Evolutionary conservation across 1,284 basidiomycete genomes (phyloP).

Genomic region (Fomitopsis palustris): DNA sequence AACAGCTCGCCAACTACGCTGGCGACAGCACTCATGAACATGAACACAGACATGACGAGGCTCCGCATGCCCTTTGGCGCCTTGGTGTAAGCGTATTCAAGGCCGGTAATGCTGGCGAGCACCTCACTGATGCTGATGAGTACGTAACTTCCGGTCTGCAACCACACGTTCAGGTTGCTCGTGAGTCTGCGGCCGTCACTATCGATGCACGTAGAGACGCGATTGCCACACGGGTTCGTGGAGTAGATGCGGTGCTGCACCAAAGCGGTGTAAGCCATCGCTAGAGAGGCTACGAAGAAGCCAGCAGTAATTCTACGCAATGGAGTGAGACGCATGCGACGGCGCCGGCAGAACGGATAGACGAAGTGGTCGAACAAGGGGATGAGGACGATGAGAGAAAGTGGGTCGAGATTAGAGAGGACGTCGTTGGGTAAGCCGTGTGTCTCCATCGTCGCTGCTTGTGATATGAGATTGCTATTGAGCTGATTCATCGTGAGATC

Average conservation of each 20-base stretch:
- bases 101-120: constrained; percentile 77
- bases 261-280: constrained; percentile 69
- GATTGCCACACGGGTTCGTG: constrained; percentile 64
- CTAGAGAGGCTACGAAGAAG: constrained; percentile 58
- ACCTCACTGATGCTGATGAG: constrained; percentile 47
- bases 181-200: constrained; percentile 36
- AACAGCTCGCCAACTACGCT: constrained; percentile 68
- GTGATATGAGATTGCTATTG: constrained; percentile 78
- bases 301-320: constrained; percentile 76
- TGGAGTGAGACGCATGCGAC: constrained; percentile 66
- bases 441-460: constrained; percentile 69
- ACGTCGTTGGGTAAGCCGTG: constrained; percentile 81
- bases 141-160: constrained; percentile 58
- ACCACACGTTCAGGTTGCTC: constrained; percentile 74
- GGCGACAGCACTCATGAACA: constrained; percentile 67
- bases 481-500: constrained; percentile 76
- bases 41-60: constrained; percentile 69
- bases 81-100: constrained; percentile 89
- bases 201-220: constrained; percentile 52
- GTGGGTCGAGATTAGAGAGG: constrained; percentile 76
- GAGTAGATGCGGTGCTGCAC: constrained; percentile 77
- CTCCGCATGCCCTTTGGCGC: constrained; percentile 79
- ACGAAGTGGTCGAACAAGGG: constrained; percentile 64
- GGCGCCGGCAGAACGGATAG: constrained; percentile 72
- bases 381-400: constrained; percentile 73